Percentiles rank a stretch among this genome's conserved stretches.
Evolutionary conservation across 2,329 filamentous ascomycete genomes (phyloP).

Genomic region (Pyricularia sp.): DNA sequence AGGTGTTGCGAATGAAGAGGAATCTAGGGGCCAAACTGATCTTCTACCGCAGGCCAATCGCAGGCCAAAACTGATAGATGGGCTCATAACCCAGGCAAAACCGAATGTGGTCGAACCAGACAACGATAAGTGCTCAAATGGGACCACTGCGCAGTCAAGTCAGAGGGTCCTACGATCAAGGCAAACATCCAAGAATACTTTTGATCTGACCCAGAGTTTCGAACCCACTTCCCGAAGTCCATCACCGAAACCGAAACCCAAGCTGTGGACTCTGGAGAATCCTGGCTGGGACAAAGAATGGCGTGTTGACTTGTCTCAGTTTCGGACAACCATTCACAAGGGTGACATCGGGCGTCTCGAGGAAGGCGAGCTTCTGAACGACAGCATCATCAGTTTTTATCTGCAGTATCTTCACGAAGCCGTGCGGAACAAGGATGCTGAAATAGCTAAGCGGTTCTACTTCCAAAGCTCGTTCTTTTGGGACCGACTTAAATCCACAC

Average conservation of each 20-base stretch:
- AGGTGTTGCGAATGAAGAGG: background rate
- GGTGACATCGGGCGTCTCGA: slow-evolving; percentile 70
- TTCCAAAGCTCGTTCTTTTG: slow-evolving; percentile 95
- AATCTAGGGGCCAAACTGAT: background rate
- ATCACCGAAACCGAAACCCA: background rate
- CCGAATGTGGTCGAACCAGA: background rate
- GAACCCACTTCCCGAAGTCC: background rate
- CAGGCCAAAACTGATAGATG: background rate
- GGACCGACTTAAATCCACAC: slow-evolving; percentile 52
- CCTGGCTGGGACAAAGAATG: slow-evolving; percentile 42
- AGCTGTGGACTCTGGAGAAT: slow-evolving; percentile 40
- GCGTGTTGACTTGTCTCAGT: slow-evolving; percentile 53
- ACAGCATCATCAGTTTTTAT: slow-evolving; percentile 86
- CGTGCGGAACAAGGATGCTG: slow-evolving; percentile 43
- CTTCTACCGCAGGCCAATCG: background rate
- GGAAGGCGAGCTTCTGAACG: slow-evolving; percentile 81
- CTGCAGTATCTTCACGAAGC: slow-evolving; percentile 61
- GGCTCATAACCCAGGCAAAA: background rate
- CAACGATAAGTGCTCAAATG: background rate
- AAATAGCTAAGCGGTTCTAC: slow-evolving; percentile 58
- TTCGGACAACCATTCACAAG: slow-evolving; percentile 57
- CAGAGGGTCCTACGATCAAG: background rate
- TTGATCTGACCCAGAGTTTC: background rate
- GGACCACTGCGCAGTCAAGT: background rate
- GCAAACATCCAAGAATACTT: background rate